A percentile compares a stretch with the other conserved stretches of the same genome.
These are phyloP conservation scores for Antitrichia curtipendula DNA, from an alignment of 225 moss, liverwort and hornwort genomes.

Conservation along the genomic window DNA sequence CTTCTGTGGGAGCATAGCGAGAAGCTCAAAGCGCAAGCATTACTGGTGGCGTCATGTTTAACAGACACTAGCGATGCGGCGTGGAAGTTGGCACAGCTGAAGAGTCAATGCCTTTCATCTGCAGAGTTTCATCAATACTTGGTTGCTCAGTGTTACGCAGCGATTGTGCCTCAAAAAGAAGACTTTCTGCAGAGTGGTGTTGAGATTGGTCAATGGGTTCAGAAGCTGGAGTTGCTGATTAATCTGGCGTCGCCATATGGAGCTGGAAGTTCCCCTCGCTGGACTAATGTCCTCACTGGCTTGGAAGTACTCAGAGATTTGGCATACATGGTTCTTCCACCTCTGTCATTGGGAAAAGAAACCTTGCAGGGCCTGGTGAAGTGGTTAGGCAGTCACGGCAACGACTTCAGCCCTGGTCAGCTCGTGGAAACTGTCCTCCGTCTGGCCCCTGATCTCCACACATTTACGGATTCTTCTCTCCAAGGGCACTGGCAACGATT, in stretches of 20 bases:
- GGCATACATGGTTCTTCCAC: slow-evolving; percentile 17
- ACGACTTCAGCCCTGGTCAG: slow-evolving; percentile 16
- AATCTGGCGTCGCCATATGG: slow-evolving; percentile 13
- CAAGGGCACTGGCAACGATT: slow-evolving; percentile 18
- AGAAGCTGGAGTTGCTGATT: slow-evolving; percentile 27
- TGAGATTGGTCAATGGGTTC: slow-evolving; percentile 12
- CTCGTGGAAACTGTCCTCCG: slow-evolving; percentile 17
- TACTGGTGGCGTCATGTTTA: slow-evolving; percentile 26
- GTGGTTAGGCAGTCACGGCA: slow-evolving; percentile 17
- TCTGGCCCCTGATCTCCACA: slow-evolving; percentile 9
- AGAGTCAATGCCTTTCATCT: not conserved
- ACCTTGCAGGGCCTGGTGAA: slow-evolving; percentile 9
- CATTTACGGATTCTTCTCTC: not conserved
- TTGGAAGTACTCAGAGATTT: slow-evolving; percentile 33
- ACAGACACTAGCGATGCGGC: not conserved
- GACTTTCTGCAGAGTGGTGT: not conserved
- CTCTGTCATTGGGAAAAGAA: slow-evolving; percentile 1
- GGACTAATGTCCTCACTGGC: slow-evolving; percentile 11
- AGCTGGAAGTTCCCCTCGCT: not conserved
- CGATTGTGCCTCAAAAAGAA: slow-evolving; percentile 14
- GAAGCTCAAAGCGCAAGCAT: slow-evolving; percentile 31
- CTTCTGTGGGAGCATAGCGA: slow-evolving; percentile 38
- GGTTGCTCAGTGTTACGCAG: slow-evolving; percentile 16
- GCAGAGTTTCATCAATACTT: slow-evolving; percentile 23
- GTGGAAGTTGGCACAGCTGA: slow-evolving; percentile 10